Base-by-base conservation (phyloP, 2,329 filamentous ascomycete genomes). In the Fusarium sterilihyphosum region DNA sequence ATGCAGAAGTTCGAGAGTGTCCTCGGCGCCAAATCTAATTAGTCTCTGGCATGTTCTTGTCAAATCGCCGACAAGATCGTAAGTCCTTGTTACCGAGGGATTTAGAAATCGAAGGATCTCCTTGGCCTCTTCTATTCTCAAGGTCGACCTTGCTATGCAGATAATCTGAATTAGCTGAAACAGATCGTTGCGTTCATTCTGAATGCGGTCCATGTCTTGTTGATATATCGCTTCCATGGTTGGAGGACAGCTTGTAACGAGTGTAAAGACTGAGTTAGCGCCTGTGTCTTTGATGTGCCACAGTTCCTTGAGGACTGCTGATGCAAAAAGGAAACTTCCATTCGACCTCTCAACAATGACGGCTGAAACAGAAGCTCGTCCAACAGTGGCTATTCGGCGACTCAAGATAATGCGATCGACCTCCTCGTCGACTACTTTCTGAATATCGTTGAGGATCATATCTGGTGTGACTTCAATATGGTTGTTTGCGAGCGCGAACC, bases 211-310 rank as follows among this genome's bases (percentile, higher is more conserved):
- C 74, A 76, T 72, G 38, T 74, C 73, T 40, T 76, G 74, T 41
- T 75, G 67, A 37, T 76, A 76, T 24, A 76, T 76, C 13, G 73
- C 74, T 57, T 76, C 70, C 70, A 75, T 75, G 11, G 73, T 74
- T 8, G 74, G 62, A 24, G 67, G 68, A 29, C 71, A 76, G n/a
- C 67, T 72, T 13, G 71, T 72, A 22, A 75, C 57, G 3, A 75
- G 57, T 3, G 73, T 75, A 38, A 75, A 76, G 14, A 76, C 71
- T 24, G 71, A 72, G 37, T 73, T 76, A 4, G 73, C 70, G 5
- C 67, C 74, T 10, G 74, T 75, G 29, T 76, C 73, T 37, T 74
- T 75, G 43, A 73, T 76, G 14, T 63, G 31, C 70, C 74, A 75
- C 18, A 76, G 40, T 37, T 76, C 74, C 61, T 73, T 76, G 24